Base-by-base conservation (phyloP, 2,329 filamentous ascomycete species). In the Penicillium corylophilum region DNA sequence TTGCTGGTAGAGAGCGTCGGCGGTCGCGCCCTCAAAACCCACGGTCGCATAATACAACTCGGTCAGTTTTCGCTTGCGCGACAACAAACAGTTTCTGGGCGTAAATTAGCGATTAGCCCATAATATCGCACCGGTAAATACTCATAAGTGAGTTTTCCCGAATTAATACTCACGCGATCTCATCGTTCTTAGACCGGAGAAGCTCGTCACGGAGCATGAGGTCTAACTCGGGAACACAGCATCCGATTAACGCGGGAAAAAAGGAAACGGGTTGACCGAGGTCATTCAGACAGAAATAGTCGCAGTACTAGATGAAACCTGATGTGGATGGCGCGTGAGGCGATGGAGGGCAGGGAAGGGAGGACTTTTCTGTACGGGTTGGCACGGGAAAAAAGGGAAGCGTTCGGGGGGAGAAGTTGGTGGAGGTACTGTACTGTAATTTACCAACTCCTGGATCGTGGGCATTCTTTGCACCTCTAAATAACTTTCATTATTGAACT, bases 31-130 rank as follows among this genome's bases (percentile, higher is more conserved):
- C 61, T 69, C 65, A 62, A 76, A 70, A 60, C 79, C 72, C 71
- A 86, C 84, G 72, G 87, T 88, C 79, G 89, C 86, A 81, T 89
- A 83, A 79, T 88, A 95, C 66, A 96, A 82, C 78, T 94, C 88
- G 72, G 87, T 87, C 71, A 96, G 82, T 81, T 95, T 95, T 74
- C 90, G 86, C 83, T 95, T 94, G 75, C 89, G 88, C 81, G 88
- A 90, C 75, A 81, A 82, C 80, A 88, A 83, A 82, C 77, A 78
- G 68, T 70, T 72, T 71, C 76, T 78, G 46, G 64, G 61, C 70
- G 54, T 53, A 62, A 64, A 62, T 74, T 59, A 74, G 71, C 68
- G 61, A 70, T 57, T 64, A 61, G 57, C 59, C 52, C 44, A 57
- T 56, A 61, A 54, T 51, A 59, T 45, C 54, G 39, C 46, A 50